Conservation (phyloP, 2,329 filamentous ascomycete genomes). For the Rachicladosporium sp. region DNA sequence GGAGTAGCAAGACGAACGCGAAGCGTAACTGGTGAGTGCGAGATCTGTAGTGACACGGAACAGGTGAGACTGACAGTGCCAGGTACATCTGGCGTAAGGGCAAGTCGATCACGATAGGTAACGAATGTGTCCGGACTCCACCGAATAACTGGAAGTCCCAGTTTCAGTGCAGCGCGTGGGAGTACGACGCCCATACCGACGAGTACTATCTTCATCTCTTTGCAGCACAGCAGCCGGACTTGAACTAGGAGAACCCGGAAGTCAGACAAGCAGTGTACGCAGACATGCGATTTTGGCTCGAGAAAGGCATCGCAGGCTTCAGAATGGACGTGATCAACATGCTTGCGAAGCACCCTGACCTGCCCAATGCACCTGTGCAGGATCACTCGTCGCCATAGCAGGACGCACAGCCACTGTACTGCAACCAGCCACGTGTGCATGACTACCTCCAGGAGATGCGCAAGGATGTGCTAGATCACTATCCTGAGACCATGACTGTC, state of each 20-base stretch:
- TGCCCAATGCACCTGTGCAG: conserved; percentile 10
- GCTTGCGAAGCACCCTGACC: conserved; percentile 10
- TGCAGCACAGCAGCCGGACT: conserved; percentile 62
- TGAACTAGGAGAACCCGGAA: conserved; percentile 68
- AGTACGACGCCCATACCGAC: conserved; percentile 57
- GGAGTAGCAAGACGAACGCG: conserved; percentile 34
- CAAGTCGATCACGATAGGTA: background rate
- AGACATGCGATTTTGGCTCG: conserved; percentile 59
- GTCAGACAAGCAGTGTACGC: conserved; percentile 59
- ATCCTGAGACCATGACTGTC: conserved; percentile 38
- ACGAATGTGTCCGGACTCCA: conserved; percentile 31
- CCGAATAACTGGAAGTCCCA: conserved; percentile 64
- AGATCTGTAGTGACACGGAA: conserved; percentile 27
- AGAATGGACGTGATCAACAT: conserved; percentile 20
- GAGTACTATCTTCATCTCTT: conserved; percentile 73
- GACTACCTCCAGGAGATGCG: conserved; percentile 35
- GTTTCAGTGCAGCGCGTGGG: conserved; percentile 49
- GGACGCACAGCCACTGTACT: conserved; percentile 8
- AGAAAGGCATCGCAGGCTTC: conserved; percentile 48
- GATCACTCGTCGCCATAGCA: conserved; percentile 8
- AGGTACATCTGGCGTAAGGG: conserved; percentile 5
- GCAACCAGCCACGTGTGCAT: conserved; percentile 29
- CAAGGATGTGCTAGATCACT: conserved; percentile 25
- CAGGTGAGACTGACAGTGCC: conserved; percentile 37
- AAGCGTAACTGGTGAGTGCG: conserved; percentile 47